Evolutionary conservation across 768 basidiomycete genomes (phyloP).

Genomic region (Termitomyces sp.): DNA sequence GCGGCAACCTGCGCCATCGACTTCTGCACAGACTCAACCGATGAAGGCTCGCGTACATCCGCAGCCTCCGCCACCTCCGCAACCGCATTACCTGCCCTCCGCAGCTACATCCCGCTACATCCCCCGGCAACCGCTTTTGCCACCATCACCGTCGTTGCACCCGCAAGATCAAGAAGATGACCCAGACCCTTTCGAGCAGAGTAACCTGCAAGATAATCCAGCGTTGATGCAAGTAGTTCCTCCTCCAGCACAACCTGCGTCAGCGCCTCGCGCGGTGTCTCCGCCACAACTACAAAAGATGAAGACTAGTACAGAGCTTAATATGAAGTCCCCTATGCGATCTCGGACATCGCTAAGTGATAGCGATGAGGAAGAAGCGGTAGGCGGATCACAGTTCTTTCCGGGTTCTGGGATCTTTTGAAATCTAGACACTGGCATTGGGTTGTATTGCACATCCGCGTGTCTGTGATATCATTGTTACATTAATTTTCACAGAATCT

Average conservation of each 20-base stretch:
- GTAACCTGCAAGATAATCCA: conserved; percentile 24
- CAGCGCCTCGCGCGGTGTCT: conserved; percentile 6
- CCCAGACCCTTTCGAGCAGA: conserved; percentile 37
- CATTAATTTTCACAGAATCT: background rate
- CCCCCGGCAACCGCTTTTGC: conserved; percentile 22
- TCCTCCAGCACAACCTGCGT: conserved; percentile 11
- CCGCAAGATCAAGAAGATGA: conserved; percentile 28
- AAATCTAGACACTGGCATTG: background rate
- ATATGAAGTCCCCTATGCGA: conserved; percentile 34
- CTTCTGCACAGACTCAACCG: conserved; percentile 3
- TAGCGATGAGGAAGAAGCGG: conserved; percentile 20
- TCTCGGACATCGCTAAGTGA: conserved; percentile 12
- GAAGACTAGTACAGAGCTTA: conserved; percentile 35
- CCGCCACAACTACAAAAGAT: conserved; percentile 14
- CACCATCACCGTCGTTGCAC: conserved; percentile 14
- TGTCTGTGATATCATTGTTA: background rate
- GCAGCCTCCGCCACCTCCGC: conserved; percentile 5
- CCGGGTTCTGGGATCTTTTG: conserved; percentile 34
- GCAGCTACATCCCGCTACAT: conserved; percentile 19
- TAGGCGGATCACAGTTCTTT: conserved; percentile 29
- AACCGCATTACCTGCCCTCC: conserved; percentile 19
- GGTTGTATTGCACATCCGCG: background rate
- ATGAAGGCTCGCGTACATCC: conserved; percentile 5
- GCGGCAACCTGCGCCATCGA: conserved; percentile 4
- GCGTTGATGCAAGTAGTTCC: conserved; percentile 2